A percentile compares a stretch with the other conserved stretches of the same genome.
Conservation (phyloP, 2,329 filamentous ascomycete species). For the Penicillium sumatraense region DNA sequence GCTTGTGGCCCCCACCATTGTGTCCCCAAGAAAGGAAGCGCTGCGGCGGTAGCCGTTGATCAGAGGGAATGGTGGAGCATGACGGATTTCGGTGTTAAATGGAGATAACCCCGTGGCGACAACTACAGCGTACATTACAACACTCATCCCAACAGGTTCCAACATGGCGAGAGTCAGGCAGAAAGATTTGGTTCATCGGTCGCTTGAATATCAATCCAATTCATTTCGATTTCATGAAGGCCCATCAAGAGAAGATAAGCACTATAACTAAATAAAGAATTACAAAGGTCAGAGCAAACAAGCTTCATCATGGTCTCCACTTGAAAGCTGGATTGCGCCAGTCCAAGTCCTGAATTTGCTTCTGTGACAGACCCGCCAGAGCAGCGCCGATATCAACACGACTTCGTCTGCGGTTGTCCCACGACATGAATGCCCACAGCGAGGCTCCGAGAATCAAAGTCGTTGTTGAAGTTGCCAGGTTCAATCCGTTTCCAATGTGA, state of each 20-base stretch:
- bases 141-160: not conserved
- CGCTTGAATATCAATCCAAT: not conserved
- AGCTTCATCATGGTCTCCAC: slow-evolving; percentile 52
- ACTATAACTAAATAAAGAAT: not conserved
- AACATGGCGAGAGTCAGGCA: not conserved
- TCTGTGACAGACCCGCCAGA: slow-evolving; percentile 57
- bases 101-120: not conserved
- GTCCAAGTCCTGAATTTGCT: slow-evolving; percentile 64
- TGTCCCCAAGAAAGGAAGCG: not conserved
- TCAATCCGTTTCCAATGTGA: slow-evolving; percentile 72
- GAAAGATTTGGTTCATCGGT: not conserved
- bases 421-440: slow-evolving; percentile 64
- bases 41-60: not conserved
- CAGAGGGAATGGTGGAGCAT: not conserved
- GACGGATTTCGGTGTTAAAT: not conserved
- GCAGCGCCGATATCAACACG: slow-evolving; percentile 60
- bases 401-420: slow-evolving; percentile 65
- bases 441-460: slow-evolving; percentile 58
- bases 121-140: not conserved
- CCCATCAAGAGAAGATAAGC: not conserved
- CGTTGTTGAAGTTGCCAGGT: slow-evolving; percentile 64
- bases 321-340: slow-evolving; percentile 70
- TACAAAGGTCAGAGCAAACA: not conserved
- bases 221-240: not conserved
- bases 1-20: not conserved